Conservation (phyloP, 2,329 filamentous ascomycete species). For the Ceratocystis papillata region DNA sequence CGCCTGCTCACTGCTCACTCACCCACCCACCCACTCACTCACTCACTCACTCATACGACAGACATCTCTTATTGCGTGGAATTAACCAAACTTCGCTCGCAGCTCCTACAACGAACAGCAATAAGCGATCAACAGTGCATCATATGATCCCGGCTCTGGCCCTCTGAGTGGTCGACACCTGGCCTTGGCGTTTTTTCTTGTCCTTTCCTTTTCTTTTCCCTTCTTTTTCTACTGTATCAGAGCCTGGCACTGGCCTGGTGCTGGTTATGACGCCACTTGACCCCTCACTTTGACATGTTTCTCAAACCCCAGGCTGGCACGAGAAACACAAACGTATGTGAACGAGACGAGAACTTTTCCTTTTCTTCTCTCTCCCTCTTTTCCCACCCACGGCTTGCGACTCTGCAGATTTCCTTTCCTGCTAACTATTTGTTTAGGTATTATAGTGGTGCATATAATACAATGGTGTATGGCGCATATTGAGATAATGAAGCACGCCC, state of each 20-base stretch:
- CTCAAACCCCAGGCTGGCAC: slow-evolving; percentile 9
- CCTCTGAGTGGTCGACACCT: neutral
- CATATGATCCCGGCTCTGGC: slow-evolving; percentile 3
- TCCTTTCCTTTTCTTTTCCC: neutral
- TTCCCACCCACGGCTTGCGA: neutral
- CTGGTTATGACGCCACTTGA: slow-evolving; percentile 11
- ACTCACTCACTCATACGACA: neutral
- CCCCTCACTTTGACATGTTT: slow-evolving; percentile 16
- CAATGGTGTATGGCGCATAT: too few species aligned
- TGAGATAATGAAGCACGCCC: neutral
- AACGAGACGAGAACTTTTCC: slow-evolving; percentile 1
- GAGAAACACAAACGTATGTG: neutral
- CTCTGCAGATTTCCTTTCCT: neutral
- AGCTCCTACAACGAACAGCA: slow-evolving; percentile 3
- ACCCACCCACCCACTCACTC: too few species aligned
- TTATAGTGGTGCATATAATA: neutral
- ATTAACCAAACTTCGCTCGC: neutral
- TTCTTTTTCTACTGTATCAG: neutral
- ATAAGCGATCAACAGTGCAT: neutral
- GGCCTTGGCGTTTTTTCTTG: neutral
- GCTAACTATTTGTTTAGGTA: neutral
- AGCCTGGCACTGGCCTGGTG: slow-evolving; percentile 9
- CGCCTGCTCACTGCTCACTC: too few species aligned
- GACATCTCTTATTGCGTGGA: too few species aligned
- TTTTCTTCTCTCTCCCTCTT: slow-evolving; percentile 12